A percentile compares a stretch with the other conserved stretches of the same genome.
These are phyloP conservation scores for Orbilia quercus DNA, from an alignment of 2,329 filamentous ascomycete species.

Conservation along the genomic window DNA sequence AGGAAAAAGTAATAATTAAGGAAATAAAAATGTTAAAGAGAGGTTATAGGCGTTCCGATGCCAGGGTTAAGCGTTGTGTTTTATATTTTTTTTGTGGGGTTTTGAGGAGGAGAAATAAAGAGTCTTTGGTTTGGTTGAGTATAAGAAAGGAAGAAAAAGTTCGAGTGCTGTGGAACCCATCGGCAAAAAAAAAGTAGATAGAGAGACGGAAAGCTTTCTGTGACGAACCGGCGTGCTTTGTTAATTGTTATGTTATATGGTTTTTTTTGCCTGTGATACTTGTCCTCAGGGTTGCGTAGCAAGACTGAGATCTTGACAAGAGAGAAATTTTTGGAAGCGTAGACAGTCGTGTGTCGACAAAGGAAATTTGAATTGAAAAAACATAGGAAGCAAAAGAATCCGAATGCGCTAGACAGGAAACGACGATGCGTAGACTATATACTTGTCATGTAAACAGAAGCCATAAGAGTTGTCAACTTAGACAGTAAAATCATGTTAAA, in stretches of 20 bases:
- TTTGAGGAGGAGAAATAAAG: conserved; percentile 33
- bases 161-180: conserved; percentile 47
- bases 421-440: conserved; percentile 41
- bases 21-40: conserved; percentile 43
- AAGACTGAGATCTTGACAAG: conserved; percentile 37
- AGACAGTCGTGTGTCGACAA: conserved; percentile 50
- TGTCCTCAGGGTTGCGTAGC: conserved; percentile 39
- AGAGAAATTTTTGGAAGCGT: conserved; percentile 23
- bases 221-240: conserved; percentile 55
- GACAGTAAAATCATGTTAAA: conserved; percentile 35
- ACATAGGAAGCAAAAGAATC: conserved; percentile 15
- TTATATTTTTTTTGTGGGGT: conserved; percentile 49
- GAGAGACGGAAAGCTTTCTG: conserved; percentile 55
- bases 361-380: conserved; percentile 51
- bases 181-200: conserved; percentile 50
- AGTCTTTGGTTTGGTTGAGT: conserved; percentile 35
- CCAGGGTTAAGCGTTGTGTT: conserved; percentile 30
- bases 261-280: conserved; percentile 48
- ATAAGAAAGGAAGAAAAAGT: conserved; percentile 27
- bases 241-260: conserved; percentile 35
- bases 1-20: conserved; percentile 27
- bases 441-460: conserved; percentile 44
- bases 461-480: conserved; percentile 29
- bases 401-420: conserved; percentile 34
- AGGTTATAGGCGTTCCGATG: conserved; percentile 40